These are phyloP conservation scores for Hypoxylon trugodes DNA, from an alignment of 495 filamentous ascomycete species.

Conservation along the genomic window DNA sequence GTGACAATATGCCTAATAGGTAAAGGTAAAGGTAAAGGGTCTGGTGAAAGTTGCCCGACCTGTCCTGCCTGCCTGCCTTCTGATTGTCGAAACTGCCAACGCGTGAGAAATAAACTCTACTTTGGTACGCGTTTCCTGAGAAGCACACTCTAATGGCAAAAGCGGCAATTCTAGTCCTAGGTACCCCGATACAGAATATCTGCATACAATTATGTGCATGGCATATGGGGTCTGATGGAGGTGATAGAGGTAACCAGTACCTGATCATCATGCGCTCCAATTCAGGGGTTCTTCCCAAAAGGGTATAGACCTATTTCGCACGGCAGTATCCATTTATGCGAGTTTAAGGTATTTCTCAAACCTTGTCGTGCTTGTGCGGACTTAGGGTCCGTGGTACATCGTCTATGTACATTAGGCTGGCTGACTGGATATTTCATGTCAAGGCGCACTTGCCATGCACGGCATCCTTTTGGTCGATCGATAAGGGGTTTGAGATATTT, in stretches of 20 bases:
- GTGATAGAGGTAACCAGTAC: conserved; percentile 22
- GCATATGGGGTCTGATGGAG: conserved; percentile 8
- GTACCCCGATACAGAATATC: conserved; percentile 4
- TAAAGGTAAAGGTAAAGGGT: background rate
- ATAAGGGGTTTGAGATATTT: conserved; percentile 2
- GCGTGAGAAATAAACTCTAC: background rate
- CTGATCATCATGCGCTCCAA: conserved; percentile 27
- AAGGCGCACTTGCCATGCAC: conserved; percentile 12
- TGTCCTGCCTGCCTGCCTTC: conserved; percentile 27
- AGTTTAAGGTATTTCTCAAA: conserved; percentile 6
- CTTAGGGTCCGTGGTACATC: no score
- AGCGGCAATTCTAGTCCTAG: conserved; percentile 22
- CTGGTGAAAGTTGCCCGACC: no score
- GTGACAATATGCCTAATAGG: background rate
- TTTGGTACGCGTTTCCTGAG: conserved; percentile 30
- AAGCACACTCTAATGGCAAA: conserved; percentile 15
- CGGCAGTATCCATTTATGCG: conserved; percentile 22
- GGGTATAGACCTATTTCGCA: background rate
- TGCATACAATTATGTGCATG: conserved; percentile 34
- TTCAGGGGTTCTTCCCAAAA: conserved; percentile 34
- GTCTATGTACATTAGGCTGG: no score
- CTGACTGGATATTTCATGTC: no score
- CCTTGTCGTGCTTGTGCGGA: no score
- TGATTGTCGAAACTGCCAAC: conserved; percentile 30
- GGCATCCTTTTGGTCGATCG: conserved; percentile 15